Evolutionary conservation across 2,329 filamentous ascomycete species (phyloP).

Genomic region (Exophiala sp.): DNA sequence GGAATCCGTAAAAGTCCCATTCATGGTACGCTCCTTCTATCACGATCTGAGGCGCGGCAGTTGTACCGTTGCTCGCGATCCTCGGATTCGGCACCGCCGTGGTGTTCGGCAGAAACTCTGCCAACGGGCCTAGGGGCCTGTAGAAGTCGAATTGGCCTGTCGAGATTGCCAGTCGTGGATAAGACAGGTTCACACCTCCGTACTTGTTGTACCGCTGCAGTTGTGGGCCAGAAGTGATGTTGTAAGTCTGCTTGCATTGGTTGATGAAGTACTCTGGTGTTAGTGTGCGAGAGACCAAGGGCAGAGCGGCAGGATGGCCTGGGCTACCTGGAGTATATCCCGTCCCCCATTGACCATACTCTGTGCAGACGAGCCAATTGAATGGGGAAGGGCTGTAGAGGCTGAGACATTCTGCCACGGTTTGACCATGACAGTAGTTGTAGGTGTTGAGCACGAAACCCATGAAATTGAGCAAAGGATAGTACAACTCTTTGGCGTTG

Average conservation of each 20-base stretch:
- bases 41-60: conserved; percentile 66
- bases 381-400: neutral
- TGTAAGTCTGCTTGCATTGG: conserved; percentile 65
- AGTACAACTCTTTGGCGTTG: neutral
- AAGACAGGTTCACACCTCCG: conserved; percentile 68
- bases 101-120: conserved; percentile 28
- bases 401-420: neutral
- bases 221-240: conserved; percentile 62
- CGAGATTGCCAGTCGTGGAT: conserved; percentile 70
- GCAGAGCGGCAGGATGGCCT: conserved; percentile 38
- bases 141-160: conserved; percentile 78
- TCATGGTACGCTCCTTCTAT: conserved; percentile 73
- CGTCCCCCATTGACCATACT: conserved; percentile 1
- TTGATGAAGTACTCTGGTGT: conserved; percentile 59
- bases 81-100: neutral
- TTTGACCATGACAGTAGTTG: neutral
- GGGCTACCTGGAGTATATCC: conserved; percentile 4
- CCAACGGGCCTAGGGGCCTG: conserved; percentile 69
- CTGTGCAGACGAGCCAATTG: conserved; percentile 4
- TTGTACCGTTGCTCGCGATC: conserved; percentile 45
- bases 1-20: conserved; percentile 53
- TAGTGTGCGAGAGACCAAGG: conserved; percentile 68
- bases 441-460: neutral
- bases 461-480: conserved; percentile 7
- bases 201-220: conserved; percentile 68